phyloP scores from a whole-genome alignment of 73 alveolate species.

The Blepharisma stoltei region DNA sequence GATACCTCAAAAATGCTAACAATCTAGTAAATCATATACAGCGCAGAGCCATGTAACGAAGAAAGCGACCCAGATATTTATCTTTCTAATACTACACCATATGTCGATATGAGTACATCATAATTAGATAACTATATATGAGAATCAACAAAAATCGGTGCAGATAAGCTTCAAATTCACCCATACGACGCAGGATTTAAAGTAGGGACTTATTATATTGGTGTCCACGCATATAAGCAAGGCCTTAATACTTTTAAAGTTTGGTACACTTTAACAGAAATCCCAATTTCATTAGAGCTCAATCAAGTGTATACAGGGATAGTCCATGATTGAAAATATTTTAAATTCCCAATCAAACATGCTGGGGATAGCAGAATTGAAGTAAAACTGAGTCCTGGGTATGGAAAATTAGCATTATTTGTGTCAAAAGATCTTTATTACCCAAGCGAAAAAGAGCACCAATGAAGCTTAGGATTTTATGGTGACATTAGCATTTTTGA shows the following conservation, averaged over 20 bases:
- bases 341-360: neutral
- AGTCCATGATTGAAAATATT: neutral
- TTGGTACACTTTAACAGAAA: neutral
- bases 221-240: slow-evolving; percentile 40
- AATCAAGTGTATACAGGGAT: neutral
- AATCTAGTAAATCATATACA: neutral
- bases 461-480: neutral
- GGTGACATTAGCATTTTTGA: neutral
- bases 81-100: slow-evolving; percentile 32
- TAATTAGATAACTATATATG: slow-evolving; percentile 32
- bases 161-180: slow-evolving; percentile 45
- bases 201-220: slow-evolving; percentile 39
- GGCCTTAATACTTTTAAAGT: slow-evolving; percentile 37
- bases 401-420: neutral
- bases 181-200: slow-evolving; percentile 42
- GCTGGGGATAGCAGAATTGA: slow-evolving; percentile 6
- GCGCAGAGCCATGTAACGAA: slow-evolving; percentile 38
- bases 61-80: slow-evolving; percentile 57
- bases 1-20: slow-evolving; percentile 5
- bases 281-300: neutral
- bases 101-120: slow-evolving; percentile 27
- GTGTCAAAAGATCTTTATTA: neutral
- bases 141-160: slow-evolving; percentile 52
- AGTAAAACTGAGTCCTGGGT: neutral
- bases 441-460: slow-evolving; percentile 3